These are phyloP conservation scores for Nannochloropsis gaditana DNA, from an alignment of 108 stramenopile genomes.

Conservation along the genomic window DNA sequence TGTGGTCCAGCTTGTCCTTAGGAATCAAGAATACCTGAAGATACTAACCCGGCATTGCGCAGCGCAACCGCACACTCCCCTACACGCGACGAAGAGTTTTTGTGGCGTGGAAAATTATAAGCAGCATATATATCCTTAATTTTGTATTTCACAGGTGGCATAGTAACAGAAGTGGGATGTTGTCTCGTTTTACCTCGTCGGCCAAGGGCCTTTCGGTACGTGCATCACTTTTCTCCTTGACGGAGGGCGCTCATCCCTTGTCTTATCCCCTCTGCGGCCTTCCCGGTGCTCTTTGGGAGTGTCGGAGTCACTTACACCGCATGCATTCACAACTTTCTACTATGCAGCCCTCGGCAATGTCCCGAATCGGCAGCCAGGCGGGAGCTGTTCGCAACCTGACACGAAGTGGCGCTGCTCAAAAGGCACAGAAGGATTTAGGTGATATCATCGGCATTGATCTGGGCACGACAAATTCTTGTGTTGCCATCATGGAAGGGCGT, in stretches of 20 bases:
- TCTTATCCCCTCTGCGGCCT: background rate
- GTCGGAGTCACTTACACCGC: background rate
- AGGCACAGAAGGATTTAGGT: conserved; percentile 24
- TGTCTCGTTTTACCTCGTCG: background rate
- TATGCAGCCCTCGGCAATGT: background rate
- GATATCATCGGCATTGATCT: conserved; percentile 91
- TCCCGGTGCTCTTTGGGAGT: background rate
- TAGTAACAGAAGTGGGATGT: background rate
- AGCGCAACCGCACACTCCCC: too few species aligned
- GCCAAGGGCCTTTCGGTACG: conserved; percentile 2
- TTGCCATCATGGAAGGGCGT: conserved; percentile 95
- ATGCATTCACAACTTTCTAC: background rate
- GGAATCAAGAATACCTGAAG: too few species aligned
- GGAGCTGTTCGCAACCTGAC: conserved; percentile 13
- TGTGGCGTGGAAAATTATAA: background rate
- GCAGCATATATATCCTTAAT: background rate
- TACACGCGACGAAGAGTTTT: too few species aligned
- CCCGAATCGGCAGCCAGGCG: background rate
- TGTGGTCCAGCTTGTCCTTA: too few species aligned
- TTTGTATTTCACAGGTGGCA: background rate
- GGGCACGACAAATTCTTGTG: conserved; percentile 99
- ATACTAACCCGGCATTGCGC: too few species aligned
- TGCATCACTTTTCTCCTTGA: background rate
- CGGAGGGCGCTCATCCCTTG: background rate
- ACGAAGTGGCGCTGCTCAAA: background rate